A percentile compares a stretch with the other conserved stretches of the same genome.
Conservation (phyloP, 805 yeast species). For the Candida corydali region DNA sequence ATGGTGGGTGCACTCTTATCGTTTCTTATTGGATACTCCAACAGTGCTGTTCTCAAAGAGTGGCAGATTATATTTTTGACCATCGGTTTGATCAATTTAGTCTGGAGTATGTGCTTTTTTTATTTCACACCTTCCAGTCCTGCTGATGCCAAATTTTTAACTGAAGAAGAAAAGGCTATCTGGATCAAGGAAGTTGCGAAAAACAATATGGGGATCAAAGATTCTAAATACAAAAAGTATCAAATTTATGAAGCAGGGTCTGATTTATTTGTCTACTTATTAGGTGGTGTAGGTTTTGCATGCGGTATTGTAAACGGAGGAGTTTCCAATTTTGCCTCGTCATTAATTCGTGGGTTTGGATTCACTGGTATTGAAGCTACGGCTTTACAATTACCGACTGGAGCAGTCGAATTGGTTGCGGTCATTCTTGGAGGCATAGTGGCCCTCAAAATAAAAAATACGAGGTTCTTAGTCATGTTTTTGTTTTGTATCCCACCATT, state of each 20-base stretch:
- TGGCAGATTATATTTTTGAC: conserved; percentile 24
- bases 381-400: conserved; percentile 22
- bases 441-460: conserved; percentile 16
- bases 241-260: conserved; percentile 19
- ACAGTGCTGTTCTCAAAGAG: conserved; percentile 14
- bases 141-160: conserved; percentile 26
- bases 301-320: conserved; percentile 32
- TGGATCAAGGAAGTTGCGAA: conserved; percentile 16
- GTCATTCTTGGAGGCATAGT: conserved; percentile 25
- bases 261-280: conserved; percentile 19
- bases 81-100: conserved; percentile 17
- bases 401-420: conserved; percentile 22
- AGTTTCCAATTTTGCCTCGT: conserved; percentile 19
- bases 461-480: conserved; percentile 14
- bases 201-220: conserved; percentile 24
- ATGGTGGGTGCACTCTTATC: conserved; percentile 20
- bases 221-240: conserved; percentile 15
- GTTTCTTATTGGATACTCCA: conserved; percentile 29
- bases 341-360: conserved; percentile 30
- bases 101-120: conserved; percentile 16
- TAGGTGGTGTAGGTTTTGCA: conserved; percentile 18
- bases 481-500: conserved; percentile 17
- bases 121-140: conserved; percentile 22
- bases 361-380: conserved; percentile 25
- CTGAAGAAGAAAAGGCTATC: conserved; percentile 26